Evolutionary conservation across 202 grass and related monocot genomes (phyloP), one percentile per base, ranked within the genome.

Genomic region (Dendrocalamus latiflorus): DNA sequence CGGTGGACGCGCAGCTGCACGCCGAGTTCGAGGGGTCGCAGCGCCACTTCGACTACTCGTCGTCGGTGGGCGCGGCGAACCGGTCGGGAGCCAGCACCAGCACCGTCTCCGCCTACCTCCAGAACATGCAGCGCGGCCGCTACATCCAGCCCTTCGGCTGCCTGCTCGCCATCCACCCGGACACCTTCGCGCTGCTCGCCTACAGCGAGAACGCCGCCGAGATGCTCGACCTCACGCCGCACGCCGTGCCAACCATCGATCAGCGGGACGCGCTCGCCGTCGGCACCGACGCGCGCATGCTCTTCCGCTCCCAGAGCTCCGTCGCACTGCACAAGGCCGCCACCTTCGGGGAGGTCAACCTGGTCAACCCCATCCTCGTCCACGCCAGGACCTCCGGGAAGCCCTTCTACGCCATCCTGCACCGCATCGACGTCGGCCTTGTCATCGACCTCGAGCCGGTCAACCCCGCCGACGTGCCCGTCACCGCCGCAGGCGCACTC

Each of bases 211-310:
- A 98, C 75, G 91, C 96, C 68, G 83, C 93, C 22, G 93, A 95
- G 96, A 98, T 98, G 93, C 96, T 98, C 77, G 89, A 98, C 83
- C 87, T 95, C 73, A 90, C 86, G 48, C 93, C 93, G 1, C 96
- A 98, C 74, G 96, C 96, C 15, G 93, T 95, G 14, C 96, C 96
- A 53, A 95, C 84, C 80, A 98, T 98, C 39, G 96, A 95, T 73
- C 90, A 98, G 85, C 91, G 86, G 18, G 87, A 82, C 8, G 89
- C 91, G 56, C 68, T 95, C 37, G 53, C 67, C 34, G 21, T 98
- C 36, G 93, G 96, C 45, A 65, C 55, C 42, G 96, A 98, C 66
- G 89, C 83, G 57, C 83, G 91, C 76, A 75, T 74, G 47, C 93
- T 98, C 54, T 98, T 98, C 74, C 89, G 91, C 53, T 86, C 91